These are phyloP conservation scores for Serendipita sp. DNA, from an alignment of 768 basidiomycete genomes.

Conservation along the genomic window DNA sequence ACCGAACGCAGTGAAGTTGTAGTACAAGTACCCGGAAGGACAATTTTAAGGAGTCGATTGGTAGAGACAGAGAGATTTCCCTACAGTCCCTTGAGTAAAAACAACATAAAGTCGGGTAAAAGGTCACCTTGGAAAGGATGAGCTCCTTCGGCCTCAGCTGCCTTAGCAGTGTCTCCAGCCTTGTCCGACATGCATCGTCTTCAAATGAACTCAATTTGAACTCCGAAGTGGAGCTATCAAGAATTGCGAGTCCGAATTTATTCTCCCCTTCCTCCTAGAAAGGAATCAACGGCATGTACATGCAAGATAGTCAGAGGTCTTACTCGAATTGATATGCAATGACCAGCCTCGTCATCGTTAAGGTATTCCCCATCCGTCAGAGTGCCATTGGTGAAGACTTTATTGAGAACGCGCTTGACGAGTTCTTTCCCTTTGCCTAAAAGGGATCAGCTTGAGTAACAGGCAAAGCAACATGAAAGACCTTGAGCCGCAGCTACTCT, in stretches of 20 bases:
- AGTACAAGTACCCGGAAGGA: constrained; percentile 63
- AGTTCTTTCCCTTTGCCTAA: constrained; percentile 9
- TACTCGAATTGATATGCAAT: constrained; percentile 82
- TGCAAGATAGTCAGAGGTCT: constrained; percentile 16
- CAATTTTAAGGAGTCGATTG: constrained; percentile 59
- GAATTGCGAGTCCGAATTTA: constrained; percentile 72
- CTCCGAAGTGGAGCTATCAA: constrained; percentile 91
- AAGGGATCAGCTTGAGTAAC: neutral
- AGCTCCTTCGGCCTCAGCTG: constrained; percentile 84
- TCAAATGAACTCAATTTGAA: constrained; percentile 81
- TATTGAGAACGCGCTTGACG: constrained; percentile 53
- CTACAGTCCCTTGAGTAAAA: constrained; percentile 24
- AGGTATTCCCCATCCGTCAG: constrained; percentile 81
- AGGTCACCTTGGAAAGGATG: constrained; percentile 65
- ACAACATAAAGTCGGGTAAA: constrained; percentile 6
- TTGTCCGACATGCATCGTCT: constrained; percentile 85
- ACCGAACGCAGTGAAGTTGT: constrained; percentile 75
- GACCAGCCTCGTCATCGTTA: constrained; percentile 84
- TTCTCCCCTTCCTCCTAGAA: constrained; percentile 20
- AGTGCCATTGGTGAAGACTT: constrained; percentile 93
- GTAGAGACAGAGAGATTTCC: constrained; percentile 76
- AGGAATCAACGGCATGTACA: constrained; percentile 25
- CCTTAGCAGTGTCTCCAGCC: constrained; percentile 81
- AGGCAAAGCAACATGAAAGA: constrained; percentile 23
- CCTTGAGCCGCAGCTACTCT: constrained; percentile 59